Percentiles rank a stretch among this genome's conserved stretches.
These are phyloP conservation scores for Pterothamnion heteromorphum DNA, from an alignment of 31 red algal genomes.

Conservation along the genomic window DNA sequence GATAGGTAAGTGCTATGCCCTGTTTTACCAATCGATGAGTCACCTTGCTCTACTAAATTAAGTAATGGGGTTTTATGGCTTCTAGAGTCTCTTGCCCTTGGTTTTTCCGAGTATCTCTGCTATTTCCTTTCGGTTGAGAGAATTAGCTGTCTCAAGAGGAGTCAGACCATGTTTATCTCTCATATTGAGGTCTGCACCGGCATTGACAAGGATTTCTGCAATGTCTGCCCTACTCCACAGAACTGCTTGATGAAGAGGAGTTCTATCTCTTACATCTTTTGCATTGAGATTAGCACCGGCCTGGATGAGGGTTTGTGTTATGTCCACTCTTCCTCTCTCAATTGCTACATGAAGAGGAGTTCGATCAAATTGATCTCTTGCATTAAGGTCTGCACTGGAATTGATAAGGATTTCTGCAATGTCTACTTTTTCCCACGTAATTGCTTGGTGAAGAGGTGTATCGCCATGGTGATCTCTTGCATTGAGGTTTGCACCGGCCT, in stretches of 20 bases:
- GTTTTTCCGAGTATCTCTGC: no score
- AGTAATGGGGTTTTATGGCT: no score
- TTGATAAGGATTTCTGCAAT: background rate
- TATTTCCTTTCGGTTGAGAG: no score
- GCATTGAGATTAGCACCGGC: background rate
- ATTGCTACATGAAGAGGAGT: background rate
- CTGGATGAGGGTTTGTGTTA: background rate
- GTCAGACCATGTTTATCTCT: no score
- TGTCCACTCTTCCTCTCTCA: background rate
- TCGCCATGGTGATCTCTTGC: background rate
- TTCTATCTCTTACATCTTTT: background rate
- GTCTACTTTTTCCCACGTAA: background rate
- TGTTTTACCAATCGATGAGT: no score
- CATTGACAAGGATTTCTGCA: no score
- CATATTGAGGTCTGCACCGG: no score
- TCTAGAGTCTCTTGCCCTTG: no score
- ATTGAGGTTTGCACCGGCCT: background rate
- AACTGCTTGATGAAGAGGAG: background rate
- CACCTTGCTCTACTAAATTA: no score
- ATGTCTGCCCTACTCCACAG: no score
- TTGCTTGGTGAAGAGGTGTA: background rate
- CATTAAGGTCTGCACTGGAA: background rate
- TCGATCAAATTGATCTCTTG: background rate
- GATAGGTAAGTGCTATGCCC: no score
- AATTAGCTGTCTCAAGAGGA: no score